Percentiles rank a stretch among this genome's conserved stretches.
Evolutionary conservation across 805 yeast genomes (phyloP).

Genomic region (Metschnikowia lachancei): DNA sequence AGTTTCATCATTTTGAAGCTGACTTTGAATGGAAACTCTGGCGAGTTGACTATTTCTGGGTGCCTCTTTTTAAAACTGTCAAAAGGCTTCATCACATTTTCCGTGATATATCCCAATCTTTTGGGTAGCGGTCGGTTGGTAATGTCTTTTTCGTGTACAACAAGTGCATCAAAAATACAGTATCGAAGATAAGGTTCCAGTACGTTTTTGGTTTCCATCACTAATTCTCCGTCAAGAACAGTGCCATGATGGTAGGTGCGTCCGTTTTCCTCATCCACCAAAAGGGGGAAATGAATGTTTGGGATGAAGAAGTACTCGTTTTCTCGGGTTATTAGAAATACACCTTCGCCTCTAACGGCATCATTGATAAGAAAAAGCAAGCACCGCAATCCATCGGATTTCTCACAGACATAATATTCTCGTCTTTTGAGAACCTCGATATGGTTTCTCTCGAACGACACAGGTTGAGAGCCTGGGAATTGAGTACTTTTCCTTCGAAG

Average conservation of each 20-base stretch:
- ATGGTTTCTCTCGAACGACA: slow-evolving; percentile 79
- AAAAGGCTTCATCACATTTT: slow-evolving; percentile 79
- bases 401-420: slow-evolving; percentile 94
- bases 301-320: slow-evolving; percentile 82
- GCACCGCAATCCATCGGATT: slow-evolving; percentile 89
- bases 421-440: slow-evolving; percentile 57
- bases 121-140: slow-evolving; percentile 71
- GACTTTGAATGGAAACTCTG: slow-evolving; percentile 76
- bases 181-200: slow-evolving; percentile 56
- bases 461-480: slow-evolving; percentile 95
- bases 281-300: slow-evolving; percentile 76
- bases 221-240: slow-evolving; percentile 91
- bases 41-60: slow-evolving; percentile 67
- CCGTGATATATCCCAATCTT: slow-evolving; percentile 82
- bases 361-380: slow-evolving; percentile 65
- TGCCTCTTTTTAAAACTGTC: slow-evolving; percentile 60
- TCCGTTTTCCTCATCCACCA: slow-evolving; percentile 43
- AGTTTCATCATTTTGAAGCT: slow-evolving; percentile 86
- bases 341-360: slow-evolving; percentile 79
- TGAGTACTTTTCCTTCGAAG: slow-evolving; percentile 51
- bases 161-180: slow-evolving; percentile 87
- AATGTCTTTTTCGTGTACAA: slow-evolving; percentile 71
- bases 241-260: slow-evolving; percentile 79
- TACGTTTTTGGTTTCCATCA: slow-evolving; percentile 64
- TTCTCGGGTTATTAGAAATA: slow-evolving; percentile 83